Base-by-base conservation (phyloP, 441 rosid genomes). In the Isatis lusitanica region DNA sequence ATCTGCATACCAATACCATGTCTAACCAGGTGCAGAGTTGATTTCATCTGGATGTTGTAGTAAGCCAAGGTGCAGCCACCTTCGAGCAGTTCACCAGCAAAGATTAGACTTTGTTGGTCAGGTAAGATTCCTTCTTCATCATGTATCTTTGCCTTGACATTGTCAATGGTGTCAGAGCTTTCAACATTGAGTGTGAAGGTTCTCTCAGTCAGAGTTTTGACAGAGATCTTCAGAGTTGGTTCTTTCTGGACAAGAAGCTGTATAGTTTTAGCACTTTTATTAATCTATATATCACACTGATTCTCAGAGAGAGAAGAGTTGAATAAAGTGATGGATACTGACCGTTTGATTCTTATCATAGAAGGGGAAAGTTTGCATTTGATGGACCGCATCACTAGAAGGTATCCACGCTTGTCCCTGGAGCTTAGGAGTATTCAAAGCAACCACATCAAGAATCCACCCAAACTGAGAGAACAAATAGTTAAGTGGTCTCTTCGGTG, bases 391-490 rank as follows among this genome's bases (percentile, higher is more conserved):
- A 74, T 92, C 87, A 74, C 96, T 92, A 70, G 90, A 94, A 16
- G 83, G 86, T 60, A 90, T 87, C 97, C 99, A 94, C 16, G 98
- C 97, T 81, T 92, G 98, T 43, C 98, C 98, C 7, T 94, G 83
- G 74, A 94, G 98, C 85, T 82, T 89, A 0, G 92, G 83, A 2
- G 97, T 94, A 88, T 94, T 92, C 87, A 94, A 78, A 68, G 96
- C 92, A 73, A 94, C 93, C 66, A 92, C 94, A 86, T 95, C 98
- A 87, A 93, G 74, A 28, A 93, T 90, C 85, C 91, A 90, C 66
- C 98, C 99, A 81, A 87, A 94, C 83, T 92, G 99, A 68, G 98
- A 92, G 83, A 92, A 91, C 60, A 94, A 80, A 81, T 86, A 85
- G 77, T 90, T 89, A 46, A 90, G 89, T 72, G 97, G 87, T 79